A percentile compares a stretch with the other conserved stretches of the same genome.
Evolutionary conservation across 306 rosid species (phyloP).

Genomic region (Hippophae tibetana): DNA sequence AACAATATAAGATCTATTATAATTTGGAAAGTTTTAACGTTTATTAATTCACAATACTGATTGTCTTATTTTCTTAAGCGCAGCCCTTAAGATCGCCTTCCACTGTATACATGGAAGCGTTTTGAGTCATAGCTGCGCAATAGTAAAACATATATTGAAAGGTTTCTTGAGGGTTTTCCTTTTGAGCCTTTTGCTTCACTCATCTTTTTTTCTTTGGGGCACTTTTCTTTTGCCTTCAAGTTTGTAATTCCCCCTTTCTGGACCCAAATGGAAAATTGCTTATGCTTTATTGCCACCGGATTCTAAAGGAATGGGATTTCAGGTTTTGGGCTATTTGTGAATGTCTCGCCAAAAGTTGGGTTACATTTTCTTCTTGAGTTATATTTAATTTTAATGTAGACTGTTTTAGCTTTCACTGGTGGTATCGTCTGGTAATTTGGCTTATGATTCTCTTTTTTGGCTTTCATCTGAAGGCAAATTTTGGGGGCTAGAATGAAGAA

Average conservation of each 20-base stretch:
- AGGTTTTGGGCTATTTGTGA: constrained; percentile 21
- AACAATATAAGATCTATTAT: no score
- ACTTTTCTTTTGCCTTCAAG: constrained; percentile 25
- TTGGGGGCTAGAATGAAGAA: no score
- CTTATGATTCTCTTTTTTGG: not conserved
- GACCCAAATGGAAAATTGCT: constrained; percentile 12
- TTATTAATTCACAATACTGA: not conserved
- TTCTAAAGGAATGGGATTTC: constrained; percentile 24
- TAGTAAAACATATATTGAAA: constrained; percentile 20
- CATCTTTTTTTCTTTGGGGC: constrained; percentile 25
- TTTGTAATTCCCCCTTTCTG: constrained; percentile 13
- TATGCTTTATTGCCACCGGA: constrained; percentile 2
- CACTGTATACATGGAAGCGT: constrained; percentile 54
- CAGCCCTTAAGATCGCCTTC: constrained; percentile 98
- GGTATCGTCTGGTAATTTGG: no score
- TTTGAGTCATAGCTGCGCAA: constrained; percentile 84
- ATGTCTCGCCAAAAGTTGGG: constrained; percentile 42
- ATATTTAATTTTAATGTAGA: no score
- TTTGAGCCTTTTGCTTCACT: constrained; percentile 26
- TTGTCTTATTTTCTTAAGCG: constrained; percentile 23
- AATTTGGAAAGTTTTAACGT: no score
- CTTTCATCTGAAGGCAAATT: not conserved
- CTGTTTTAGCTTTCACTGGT: no score
- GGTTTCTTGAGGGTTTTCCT: constrained; percentile 68
- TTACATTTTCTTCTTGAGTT: constrained; percentile 15